A percentile compares a stretch with the other conserved stretches of the same genome.
Evolutionary conservation across 164 flowering plant genomes (phyloP).

Genomic region (Houttuynia cordata): DNA sequence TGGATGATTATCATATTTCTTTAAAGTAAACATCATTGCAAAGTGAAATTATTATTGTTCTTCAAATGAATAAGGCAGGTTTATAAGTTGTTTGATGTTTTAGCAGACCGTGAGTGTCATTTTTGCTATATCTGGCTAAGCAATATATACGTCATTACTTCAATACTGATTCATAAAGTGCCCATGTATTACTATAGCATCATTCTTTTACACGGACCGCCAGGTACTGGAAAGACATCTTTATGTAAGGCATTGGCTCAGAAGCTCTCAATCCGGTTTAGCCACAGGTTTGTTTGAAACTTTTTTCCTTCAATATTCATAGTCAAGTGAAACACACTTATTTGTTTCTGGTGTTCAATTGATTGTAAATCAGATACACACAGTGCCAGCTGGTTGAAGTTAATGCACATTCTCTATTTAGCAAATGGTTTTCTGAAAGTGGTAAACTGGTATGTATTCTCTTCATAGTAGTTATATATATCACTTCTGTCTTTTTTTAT

Average conservation of each 20-base stretch:
- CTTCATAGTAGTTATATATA: background rate
- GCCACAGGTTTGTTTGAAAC: constrained; percentile 37
- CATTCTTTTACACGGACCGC: constrained; percentile 96
- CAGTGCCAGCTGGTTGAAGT: constrained; percentile 91
- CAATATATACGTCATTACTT: background rate
- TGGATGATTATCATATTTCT: background rate
- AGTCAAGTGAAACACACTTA: background rate
- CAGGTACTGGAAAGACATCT: constrained; percentile 98
- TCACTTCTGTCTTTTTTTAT: background rate
- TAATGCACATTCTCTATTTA: constrained; percentile 97
- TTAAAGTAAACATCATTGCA: background rate
- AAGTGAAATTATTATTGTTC: background rate
- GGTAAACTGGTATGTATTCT: constrained; percentile 76
- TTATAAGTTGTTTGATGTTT: background rate
- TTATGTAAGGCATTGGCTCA: constrained; percentile 96
- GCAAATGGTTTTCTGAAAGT: constrained; percentile 99
- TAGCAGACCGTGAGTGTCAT: background rate
- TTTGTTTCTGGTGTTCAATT: constrained; percentile 4
- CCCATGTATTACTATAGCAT: constrained; percentile 37
- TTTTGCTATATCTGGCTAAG: background rate
- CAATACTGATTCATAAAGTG: too few relatives aligned
- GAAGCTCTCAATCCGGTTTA: constrained; percentile 82
- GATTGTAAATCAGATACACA: constrained; percentile 49
- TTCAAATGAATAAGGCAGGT: background rate
- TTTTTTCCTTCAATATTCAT: background rate